These are phyloP conservation scores for Gaultheria prostrata DNA, from an alignment of 148 eudicot genomes.

Conservation along the genomic window DNA sequence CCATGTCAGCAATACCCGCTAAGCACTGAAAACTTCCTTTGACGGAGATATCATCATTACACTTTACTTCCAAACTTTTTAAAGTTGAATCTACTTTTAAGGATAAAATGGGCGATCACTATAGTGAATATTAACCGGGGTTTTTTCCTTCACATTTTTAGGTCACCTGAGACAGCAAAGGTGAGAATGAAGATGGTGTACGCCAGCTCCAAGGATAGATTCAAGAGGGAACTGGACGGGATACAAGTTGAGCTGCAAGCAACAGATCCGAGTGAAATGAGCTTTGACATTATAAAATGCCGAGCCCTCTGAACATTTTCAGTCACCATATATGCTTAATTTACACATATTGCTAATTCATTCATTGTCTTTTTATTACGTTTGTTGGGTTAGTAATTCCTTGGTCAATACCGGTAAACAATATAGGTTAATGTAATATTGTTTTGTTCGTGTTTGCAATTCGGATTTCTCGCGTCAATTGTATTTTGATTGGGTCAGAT, in stretches of 20 bases:
- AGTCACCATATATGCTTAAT: not conserved
- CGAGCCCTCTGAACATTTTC: not conserved
- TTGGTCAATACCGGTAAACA: not conserved
- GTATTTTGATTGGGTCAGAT: not conserved
- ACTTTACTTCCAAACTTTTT: too few relatives aligned
- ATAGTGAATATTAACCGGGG: not conserved
- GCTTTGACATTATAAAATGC: not conserved
- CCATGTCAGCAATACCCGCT: too few relatives aligned
- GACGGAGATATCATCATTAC: too few relatives aligned
- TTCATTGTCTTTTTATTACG: not conserved
- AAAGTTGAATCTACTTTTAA: too few relatives aligned
- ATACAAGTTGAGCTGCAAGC: slow-evolving; percentile 7
- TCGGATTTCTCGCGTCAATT: not conserved
- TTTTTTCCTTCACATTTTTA: not conserved
- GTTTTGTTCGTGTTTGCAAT: not conserved
- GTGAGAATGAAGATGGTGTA: not conserved
- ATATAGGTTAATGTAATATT: not conserved
- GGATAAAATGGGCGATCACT: not conserved
- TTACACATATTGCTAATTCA: not conserved
- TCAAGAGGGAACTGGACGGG: not conserved
- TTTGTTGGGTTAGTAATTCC: not conserved
- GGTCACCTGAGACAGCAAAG: not conserved
- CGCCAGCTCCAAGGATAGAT: slow-evolving; percentile 5
- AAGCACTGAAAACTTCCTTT: too few relatives aligned
- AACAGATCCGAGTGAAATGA: not conserved